Conservation (phyloP, 2,329 filamentous ascomycete species). For the Pseudogymnoascus sp. region DNA sequence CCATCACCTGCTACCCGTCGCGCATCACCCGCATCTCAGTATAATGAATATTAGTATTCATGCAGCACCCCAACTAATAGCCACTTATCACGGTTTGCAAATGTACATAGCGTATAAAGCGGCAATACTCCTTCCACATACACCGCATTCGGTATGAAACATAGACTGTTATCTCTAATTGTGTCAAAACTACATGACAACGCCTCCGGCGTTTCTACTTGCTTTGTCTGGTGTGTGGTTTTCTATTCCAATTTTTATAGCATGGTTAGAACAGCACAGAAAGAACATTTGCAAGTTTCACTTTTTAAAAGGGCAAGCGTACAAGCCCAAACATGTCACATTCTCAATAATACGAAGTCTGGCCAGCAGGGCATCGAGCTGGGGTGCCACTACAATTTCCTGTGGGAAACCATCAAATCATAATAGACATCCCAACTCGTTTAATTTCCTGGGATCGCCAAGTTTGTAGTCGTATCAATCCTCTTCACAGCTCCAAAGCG, state of each 20-base stretch:
- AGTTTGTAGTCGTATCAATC: conserved; percentile 18
- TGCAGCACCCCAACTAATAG: too few species aligned
- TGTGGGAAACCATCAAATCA: not conserved
- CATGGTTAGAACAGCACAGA: not conserved
- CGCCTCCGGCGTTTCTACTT: too few species aligned
- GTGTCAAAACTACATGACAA: too few species aligned
- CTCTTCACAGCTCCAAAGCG: conserved; percentile 50
- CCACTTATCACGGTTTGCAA: too few species aligned
- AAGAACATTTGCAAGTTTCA: not conserved
- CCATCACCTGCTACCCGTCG: too few species aligned
- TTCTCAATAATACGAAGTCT: not conserved
- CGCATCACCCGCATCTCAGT: not conserved
- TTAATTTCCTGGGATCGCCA: not conserved
- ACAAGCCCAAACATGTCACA: not conserved
- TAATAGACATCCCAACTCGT: not conserved
- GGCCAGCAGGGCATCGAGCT: not conserved
- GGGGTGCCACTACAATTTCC: not conserved
- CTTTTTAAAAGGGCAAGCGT: not conserved
- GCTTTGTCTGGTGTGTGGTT: not conserved
- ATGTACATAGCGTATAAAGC: too few species aligned
- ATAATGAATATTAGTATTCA: not conserved
- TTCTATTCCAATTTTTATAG: not conserved
- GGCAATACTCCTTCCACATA: too few species aligned
- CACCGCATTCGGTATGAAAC: too few species aligned
- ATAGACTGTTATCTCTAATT: too few species aligned